A percentile compares a stretch with the other conserved stretches of the same genome.
phyloP scores from a whole-genome alignment of 768 basidiomycete species.

The Leccinellum rugosiceps region DNA sequence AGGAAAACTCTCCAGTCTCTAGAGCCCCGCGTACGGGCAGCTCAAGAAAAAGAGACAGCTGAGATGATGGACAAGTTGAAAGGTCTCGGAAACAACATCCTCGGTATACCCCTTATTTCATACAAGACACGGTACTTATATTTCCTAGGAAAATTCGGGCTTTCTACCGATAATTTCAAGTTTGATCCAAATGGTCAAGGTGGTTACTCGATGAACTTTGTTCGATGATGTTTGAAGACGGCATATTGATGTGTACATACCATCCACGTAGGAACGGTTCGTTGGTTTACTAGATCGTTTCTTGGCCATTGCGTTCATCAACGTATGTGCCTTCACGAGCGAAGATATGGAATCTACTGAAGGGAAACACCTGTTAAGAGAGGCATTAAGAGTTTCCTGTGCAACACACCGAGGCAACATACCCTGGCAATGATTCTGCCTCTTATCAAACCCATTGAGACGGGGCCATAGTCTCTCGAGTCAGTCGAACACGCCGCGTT shows the following conservation, averaged over 20 bases:
- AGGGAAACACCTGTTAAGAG: slow-evolving; percentile 28
- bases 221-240: slow-evolving; percentile 34
- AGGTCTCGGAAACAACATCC: slow-evolving; percentile 82
- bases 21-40: slow-evolving; percentile 66
- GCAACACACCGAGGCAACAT: slow-evolving; percentile 14
- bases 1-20: slow-evolving; percentile 50
- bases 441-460: slow-evolving; percentile 75
- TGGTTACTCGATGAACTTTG: slow-evolving; percentile 93
- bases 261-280: not conserved
- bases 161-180: slow-evolving; percentile 97
- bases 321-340: slow-evolving; percentile 19
- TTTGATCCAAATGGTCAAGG: slow-evolving; percentile 92
- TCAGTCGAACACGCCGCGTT: slow-evolving; percentile 81
- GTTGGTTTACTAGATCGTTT: not conserved
- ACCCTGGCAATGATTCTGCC: slow-evolving; percentile 68
- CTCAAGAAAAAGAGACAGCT: slow-evolving; percentile 80
- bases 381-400: slow-evolving; percentile 1
- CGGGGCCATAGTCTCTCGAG: slow-evolving; percentile 90
- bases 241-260: not conserved
- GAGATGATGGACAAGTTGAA: slow-evolving; percentile 96
- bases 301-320: slow-evolving; percentile 10
- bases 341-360: slow-evolving; percentile 28
- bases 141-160: slow-evolving; percentile 77
- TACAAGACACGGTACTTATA: not conserved
- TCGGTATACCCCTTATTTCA: slow-evolving; percentile 50